These are phyloP conservation scores for Saccharomycopsis oosterbeekiorum DNA, from an alignment of 805 yeast genomes.

Conservation along the genomic window DNA sequence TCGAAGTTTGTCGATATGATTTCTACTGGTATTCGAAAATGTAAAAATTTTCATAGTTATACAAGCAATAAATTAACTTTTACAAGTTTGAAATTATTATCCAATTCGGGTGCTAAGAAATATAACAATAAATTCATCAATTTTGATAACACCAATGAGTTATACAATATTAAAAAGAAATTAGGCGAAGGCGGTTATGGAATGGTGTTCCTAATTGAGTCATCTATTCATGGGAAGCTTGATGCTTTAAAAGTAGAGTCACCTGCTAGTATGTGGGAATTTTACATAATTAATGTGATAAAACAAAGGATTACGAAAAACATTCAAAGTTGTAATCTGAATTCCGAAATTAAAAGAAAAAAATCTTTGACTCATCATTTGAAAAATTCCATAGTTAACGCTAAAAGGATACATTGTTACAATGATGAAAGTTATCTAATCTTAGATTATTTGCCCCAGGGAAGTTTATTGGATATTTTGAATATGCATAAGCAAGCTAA, in stretches of 20 bases:
- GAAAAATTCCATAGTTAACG: conserved; percentile 35
- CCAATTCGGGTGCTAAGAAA: conserved; percentile 20
- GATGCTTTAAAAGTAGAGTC: conserved; percentile 66
- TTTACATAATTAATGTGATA: conserved; percentile 54
- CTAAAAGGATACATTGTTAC: conserved; percentile 43
- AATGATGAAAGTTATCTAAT: conserved; percentile 61
- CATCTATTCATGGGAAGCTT: conserved; percentile 37
- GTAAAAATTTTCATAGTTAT: conserved; percentile 26
- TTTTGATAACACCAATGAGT: conserved; percentile 22
- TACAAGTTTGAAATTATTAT: not conserved
- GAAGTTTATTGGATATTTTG: conserved; percentile 63
- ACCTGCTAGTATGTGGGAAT: conserved; percentile 74
- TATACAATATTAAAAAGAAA: conserved; percentile 28
- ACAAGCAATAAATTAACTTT: conserved; percentile 19
- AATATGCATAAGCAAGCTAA: conserved; percentile 30
- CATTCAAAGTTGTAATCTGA: not conserved
- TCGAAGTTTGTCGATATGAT: conserved; percentile 30
- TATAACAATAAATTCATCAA: conserved; percentile 27
- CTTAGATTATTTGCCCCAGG: conserved; percentile 56
- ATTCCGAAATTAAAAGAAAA: not conserved
- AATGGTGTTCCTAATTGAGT: conserved; percentile 61
- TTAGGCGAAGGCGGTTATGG: conserved; percentile 81
- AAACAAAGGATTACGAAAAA: conserved; percentile 29
- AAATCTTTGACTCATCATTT: not conserved
- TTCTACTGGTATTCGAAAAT: conserved; percentile 28